Base-by-base conservation (phyloP, 2,329 filamentous ascomycete genomes). In the Talaromyces islandicus region DNA sequence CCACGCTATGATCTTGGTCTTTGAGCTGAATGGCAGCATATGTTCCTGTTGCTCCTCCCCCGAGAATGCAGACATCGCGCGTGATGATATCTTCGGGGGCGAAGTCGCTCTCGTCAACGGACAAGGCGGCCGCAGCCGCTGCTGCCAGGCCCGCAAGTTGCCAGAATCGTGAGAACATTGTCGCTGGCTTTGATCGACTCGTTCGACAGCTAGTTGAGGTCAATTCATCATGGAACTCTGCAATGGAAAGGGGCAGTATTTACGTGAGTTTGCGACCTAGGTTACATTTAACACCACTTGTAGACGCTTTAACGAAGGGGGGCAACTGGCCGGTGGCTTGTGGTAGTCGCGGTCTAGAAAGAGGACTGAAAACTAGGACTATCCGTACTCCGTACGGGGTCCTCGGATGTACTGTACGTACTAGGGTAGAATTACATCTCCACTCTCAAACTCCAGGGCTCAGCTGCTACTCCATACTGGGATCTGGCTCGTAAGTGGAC, bases 41-140 rank as follows among this genome's bases (percentile, higher is more conserved):
- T 1, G 71, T 72, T 7, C 74, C 73, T 11, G 67, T 64, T 5
- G 71, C 66, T 11, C 74, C 73, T n/a, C 72, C 73, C 1, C 74
- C 74, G 25, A 76, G 66, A 12, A 77, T 64, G 38, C 61, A 64
- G 25, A 76, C 66, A 63, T 76, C 73, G 14, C 66, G 65, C 27
- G 62, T 60, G 51, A 69, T 56, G 7, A 65, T 64, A 10, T 67
- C 56, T 17, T 56, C 54, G 21, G 54, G 38, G 17, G 54, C 54
- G 12, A 50, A 50, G 12, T 50, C 43, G 35, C 35, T 38, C 35
- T 38, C 35, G 17, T n/a, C 14, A 38, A 38, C 35, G 35, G 35
- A 38, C 35, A 38, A n/a, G 35, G 35, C 35, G 35, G 17, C 35
- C 35, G 35, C 35, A 38, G 35, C 35, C 17, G 17, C 7, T 3